A percentile compares a stretch with the other conserved stretches of the same genome.
Conservation (phyloP, 179 eudicot genomes). For the Patellifolia procumbens region DNA sequence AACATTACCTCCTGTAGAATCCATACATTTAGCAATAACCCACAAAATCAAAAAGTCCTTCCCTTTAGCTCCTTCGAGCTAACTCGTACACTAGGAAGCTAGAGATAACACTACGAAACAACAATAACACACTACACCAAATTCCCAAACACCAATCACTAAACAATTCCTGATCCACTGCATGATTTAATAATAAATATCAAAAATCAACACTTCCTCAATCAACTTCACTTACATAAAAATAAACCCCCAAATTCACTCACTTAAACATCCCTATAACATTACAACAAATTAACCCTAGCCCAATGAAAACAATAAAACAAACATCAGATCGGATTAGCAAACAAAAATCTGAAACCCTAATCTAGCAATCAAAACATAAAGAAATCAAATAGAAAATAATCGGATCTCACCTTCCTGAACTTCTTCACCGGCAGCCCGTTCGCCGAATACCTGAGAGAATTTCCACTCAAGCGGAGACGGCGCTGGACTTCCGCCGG, state of each 20-base stretch:
- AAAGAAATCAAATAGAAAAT: constrained; percentile 11
- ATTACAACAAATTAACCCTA: neutral
- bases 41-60: neutral
- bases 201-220: constrained; percentile 13
- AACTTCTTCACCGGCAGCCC: constrained; percentile 77
- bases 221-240: constrained; percentile 18
- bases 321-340: constrained; percentile 14
- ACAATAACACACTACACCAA: neutral
- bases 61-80: too few species aligned
- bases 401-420: constrained; percentile 65
- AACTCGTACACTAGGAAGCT: neutral
- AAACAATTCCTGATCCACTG: constrained; percentile 10
- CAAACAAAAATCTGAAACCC: constrained; percentile 18
- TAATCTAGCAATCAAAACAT: neutral
- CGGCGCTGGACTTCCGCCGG: constrained; percentile 38
- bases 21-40: neutral
- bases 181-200: constrained; percentile 8
- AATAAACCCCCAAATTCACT: neutral
- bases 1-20: neutral
- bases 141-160: neutral
- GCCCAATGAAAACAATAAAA: neutral
- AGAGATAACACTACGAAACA: neutral
- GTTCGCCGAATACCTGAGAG: constrained; percentile 79
- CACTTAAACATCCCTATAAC: neutral
- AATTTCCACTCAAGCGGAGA: constrained; percentile 69